Evolutionary conservation across 2,329 filamentous ascomycete species (phyloP), one percentile per base, ranked within the genome.

Genomic region (Calonectria multiphialidica): DNA sequence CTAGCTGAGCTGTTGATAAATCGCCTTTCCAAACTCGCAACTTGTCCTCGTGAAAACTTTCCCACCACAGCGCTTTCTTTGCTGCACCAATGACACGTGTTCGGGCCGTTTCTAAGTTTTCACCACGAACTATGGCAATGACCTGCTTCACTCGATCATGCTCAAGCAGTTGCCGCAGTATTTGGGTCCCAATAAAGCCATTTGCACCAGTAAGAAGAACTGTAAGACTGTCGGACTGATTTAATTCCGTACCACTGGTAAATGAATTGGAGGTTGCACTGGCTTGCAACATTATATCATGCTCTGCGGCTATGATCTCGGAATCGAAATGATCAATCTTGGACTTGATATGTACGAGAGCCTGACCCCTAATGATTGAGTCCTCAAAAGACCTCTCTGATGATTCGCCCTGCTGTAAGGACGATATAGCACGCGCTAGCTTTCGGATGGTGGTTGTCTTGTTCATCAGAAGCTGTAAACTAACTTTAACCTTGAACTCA

Each of bases 11-110:
- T 16, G 30, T 15, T 15, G 57, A 62, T 8, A 62, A 16, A n/a
- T 62, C 57, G 3, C 57, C 57, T 10, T 42, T 42, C 57, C 57
- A 62, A 12, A 62, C 57, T 18, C 42, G 15, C 16, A 62, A 13
- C 25, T 45, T 62, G 16, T 7, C 1, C 9, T 33, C 57, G 9
- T 30, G 23, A 15, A 40, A 33, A 0, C 33, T 21, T n/a, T 23
- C 15, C 40, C 57, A 62, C 57, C 57, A 62, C 10, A 45, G 37
- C 1, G 57, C 57, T 21, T 45, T 62, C 40, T 62, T 62, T 42
- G 25, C 57, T 12, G 57, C 57, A 2, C 30, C 57, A 23, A 62
- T 62, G 2, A 25, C 28, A 4, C 57, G 57, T 3, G 23, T 10
- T 28, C 23, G 30, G 57, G 57, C 57, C 3, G 6, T 9, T 7